phyloP scores from a whole-genome alignment of 1,139 yeast genomes.

The Geotrichum restrictum region DNA sequence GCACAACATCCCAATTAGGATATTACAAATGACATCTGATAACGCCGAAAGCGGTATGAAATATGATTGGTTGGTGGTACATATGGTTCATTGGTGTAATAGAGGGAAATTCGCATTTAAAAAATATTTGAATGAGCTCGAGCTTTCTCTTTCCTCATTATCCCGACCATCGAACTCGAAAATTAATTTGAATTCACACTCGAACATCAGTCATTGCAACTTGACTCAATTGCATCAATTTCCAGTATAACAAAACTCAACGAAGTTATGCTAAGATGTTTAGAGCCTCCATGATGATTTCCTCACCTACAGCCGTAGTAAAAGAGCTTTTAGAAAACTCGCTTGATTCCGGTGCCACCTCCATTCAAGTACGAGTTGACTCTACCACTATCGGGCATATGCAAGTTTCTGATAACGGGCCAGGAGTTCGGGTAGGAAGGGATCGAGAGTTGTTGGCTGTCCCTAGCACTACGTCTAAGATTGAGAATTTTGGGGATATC shows the following conservation, averaged over 20 bases:
- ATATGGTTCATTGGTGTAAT: neutral
- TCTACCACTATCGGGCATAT: constrained; percentile 62
- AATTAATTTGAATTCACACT: too few species aligned
- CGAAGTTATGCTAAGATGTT: neutral
- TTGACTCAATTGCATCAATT: too few species aligned
- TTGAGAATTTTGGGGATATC: constrained; percentile 51
- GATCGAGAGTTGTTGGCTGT: constrained; percentile 61
- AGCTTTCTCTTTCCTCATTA: too few species aligned
- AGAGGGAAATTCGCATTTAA: too few species aligned
- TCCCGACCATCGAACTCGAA: too few species aligned
- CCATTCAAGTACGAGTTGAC: constrained; percentile 58
- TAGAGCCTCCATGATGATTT: constrained; percentile 10
- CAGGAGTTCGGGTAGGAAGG: constrained; percentile 52
- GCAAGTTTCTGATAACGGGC: constrained; percentile 70
- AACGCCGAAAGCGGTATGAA: neutral
- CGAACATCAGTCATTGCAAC: neutral
- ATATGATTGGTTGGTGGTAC: constrained; percentile 3
- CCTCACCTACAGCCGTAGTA: constrained; percentile 30
- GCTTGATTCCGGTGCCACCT: constrained; percentile 65
- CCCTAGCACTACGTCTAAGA: constrained; percentile 70
- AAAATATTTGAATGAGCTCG: too few species aligned
- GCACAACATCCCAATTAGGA: too few species aligned
- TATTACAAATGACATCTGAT: neutral
- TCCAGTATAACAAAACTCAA: too few species aligned
- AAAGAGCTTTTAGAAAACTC: constrained; percentile 77